These are phyloP conservation scores for Crithidia expoeki DNA, from an alignment of 208 protist genomes.

Conservation along the genomic window DNA sequence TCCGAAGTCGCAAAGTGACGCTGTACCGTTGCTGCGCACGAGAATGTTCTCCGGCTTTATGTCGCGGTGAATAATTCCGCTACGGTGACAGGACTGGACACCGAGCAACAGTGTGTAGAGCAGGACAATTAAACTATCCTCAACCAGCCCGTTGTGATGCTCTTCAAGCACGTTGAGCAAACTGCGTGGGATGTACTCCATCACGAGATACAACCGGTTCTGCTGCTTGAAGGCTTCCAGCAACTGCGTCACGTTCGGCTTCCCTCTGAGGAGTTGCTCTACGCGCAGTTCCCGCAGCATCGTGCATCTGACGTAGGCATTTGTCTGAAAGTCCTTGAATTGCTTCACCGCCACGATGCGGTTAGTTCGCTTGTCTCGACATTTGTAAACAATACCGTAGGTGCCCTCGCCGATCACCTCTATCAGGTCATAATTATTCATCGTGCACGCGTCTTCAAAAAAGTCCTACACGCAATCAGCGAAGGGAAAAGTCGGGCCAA, in stretches of 20 bases:
- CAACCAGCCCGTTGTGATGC: slow-evolving; percentile 50
- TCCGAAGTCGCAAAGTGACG: slow-evolving; percentile 92
- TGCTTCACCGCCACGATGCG: slow-evolving; percentile 94
- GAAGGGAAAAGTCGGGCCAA: slow-evolving; percentile 8
- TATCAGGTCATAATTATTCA: slow-evolving; percentile 82
- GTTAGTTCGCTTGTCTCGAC: slow-evolving; percentile 76
- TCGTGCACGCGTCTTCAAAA: slow-evolving; percentile 18
- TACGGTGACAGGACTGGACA: slow-evolving; percentile 89
- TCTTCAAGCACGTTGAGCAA: slow-evolving; percentile 90
- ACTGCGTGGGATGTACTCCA: slow-evolving; percentile 93
- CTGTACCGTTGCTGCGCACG: slow-evolving; percentile 54
- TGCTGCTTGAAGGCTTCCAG: slow-evolving; percentile 87
- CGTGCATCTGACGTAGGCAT: slow-evolving; percentile 87
- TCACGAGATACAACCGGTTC: slow-evolving; percentile 92
- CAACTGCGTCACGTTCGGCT: slow-evolving; percentile 92
- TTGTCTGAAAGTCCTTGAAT: slow-evolving; percentile 92
- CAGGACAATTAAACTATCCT: slow-evolving; percentile 58
- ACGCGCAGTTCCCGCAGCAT: slow-evolving; percentile 94
- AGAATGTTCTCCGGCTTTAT: slow-evolving; percentile 94
- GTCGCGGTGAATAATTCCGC: slow-evolving; percentile 92
- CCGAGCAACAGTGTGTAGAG: slow-evolving; percentile 91
- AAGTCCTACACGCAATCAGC: no score
- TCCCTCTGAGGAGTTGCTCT: slow-evolving; percentile 85
- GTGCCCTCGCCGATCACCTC: slow-evolving; percentile 92
- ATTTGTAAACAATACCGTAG: slow-evolving; percentile 94